Conservation (phyloP, 1,284 basidiomycete genomes). For the Cutaneotrichosporon dermatis region DNA sequence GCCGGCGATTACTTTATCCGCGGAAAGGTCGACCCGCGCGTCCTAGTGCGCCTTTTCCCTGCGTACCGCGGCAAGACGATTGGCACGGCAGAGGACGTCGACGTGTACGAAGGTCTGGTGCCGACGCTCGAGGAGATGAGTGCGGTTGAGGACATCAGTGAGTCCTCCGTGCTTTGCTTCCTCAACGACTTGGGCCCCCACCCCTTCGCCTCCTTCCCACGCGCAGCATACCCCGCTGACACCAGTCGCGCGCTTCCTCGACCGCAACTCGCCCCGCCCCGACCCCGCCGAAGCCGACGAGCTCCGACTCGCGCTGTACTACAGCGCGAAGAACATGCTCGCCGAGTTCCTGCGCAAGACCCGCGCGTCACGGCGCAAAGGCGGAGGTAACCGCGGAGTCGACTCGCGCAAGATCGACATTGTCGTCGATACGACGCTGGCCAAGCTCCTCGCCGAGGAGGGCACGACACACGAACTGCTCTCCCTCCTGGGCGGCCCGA, state of each 20-base stretch:
- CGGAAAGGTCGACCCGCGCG: conserved; percentile 45
- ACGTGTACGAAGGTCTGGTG: conserved; percentile 44
- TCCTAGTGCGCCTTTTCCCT: conserved; percentile 49
- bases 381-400: conserved; percentile 28
- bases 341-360: conserved; percentile 48
- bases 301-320: conserved; percentile 33
- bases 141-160: conserved; percentile 48
- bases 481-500: conserved; percentile 58
- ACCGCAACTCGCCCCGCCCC: conserved; percentile 5
- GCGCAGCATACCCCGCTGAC: conserved; percentile 9
- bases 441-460: conserved; percentile 64
- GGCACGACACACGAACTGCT: conserved; percentile 62
- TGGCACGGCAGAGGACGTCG: conserved; percentile 43
- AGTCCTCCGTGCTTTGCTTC: conserved; percentile 16
- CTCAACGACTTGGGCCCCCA: too few relatives aligned
- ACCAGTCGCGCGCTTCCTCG: conserved; percentile 11
- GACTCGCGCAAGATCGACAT: conserved; percentile 48
- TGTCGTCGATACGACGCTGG: conserved; percentile 74
- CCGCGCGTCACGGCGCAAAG: conserved; percentile 42
- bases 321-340: conserved; percentile 45
- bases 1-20: conserved; percentile 45
- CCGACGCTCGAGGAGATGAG: conserved; percentile 33
- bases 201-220: too few relatives aligned
- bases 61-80: conserved; percentile 42
- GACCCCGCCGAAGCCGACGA: conserved; percentile 14